Percentiles rank a stretch among this genome's conserved stretches.
These are phyloP conservation scores for Baorangia bicolor DNA, from an alignment of 768 basidiomycete genomes.

Conservation along the genomic window DNA sequence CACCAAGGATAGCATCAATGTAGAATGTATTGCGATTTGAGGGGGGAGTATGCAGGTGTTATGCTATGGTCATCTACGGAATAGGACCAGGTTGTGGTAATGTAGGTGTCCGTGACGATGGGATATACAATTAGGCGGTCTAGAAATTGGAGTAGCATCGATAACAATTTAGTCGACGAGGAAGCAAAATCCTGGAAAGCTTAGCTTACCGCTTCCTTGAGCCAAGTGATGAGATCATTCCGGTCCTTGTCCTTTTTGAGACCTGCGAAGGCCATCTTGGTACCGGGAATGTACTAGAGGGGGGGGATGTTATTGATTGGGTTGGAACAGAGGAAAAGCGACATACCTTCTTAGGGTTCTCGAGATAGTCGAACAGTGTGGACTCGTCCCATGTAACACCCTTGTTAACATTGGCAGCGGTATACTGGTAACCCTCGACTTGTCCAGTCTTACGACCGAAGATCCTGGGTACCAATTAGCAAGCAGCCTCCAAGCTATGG, in stretches of 20 bases:
- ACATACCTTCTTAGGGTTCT: constrained; percentile 94
- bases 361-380: constrained; percentile 94
- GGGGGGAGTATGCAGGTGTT: constrained; percentile 27
- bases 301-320: neutral
- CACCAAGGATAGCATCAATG: neutral
- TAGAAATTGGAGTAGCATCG: constrained; percentile 1
- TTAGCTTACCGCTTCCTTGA: constrained; percentile 68
- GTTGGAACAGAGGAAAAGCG: too few relatives aligned
- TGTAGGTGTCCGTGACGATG: constrained; percentile 16
- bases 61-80: constrained; percentile 36
- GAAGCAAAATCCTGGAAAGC: neutral
- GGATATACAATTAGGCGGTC: constrained; percentile 28
- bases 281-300: constrained; percentile 85
- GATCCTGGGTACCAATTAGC: constrained; percentile 43
- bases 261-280: constrained; percentile 98
- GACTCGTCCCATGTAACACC: constrained; percentile 81
- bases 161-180: neutral
- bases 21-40: constrained; percentile 24
- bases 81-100: constrained; percentile 32
- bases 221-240: constrained; percentile 85
- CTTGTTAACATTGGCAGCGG: constrained; percentile 94
- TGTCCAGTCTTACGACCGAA: constrained; percentile 88
- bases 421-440: constrained; percentile 85
- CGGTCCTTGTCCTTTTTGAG: constrained; percentile 99
- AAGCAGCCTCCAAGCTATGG: neutral